A percentile compares a stretch with the other conserved stretches of the same genome.
phyloP scores from a whole-genome alignment of 1,284 basidiomycete species.

The Entoloma clypeatum region DNA sequence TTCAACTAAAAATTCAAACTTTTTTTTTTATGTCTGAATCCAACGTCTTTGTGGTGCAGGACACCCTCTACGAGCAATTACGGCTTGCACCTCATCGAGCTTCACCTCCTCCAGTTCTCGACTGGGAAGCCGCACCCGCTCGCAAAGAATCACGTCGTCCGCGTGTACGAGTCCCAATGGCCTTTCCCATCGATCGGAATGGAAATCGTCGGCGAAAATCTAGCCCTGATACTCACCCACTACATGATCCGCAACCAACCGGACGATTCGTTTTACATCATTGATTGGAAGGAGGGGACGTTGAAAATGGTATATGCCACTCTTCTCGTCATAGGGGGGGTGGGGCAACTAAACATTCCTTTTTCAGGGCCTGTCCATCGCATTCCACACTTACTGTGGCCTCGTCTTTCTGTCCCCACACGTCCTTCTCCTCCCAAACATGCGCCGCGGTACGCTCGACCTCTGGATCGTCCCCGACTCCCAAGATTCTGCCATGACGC shows the following conservation, averaged over 20 bases:
- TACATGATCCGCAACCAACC: neutral
- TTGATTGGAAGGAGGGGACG: conserved; percentile 39
- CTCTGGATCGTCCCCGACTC: conserved; percentile 34
- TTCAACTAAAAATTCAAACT: too few relatives aligned
- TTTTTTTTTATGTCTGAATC: conserved; percentile 1
- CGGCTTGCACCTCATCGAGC: conserved; percentile 23
- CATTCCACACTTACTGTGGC: conserved; percentile 32
- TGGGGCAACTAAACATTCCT: conserved; percentile 1
- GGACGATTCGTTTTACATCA: conserved; percentile 22
- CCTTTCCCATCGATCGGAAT: conserved; percentile 36
- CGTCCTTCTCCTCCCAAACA: conserved; percentile 41
- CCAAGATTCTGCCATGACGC: conserved; percentile 7
- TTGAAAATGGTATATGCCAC: conserved; percentile 32
- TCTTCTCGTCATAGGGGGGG: neutral
- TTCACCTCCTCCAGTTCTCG: conserved; percentile 39
- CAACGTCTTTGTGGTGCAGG: conserved; percentile 9
- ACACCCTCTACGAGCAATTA: too few relatives aligned
- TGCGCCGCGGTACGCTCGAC: conserved; percentile 32
- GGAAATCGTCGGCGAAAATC: conserved; percentile 45
- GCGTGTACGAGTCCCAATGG: conserved; percentile 23
- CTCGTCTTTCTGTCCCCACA: conserved; percentile 39
- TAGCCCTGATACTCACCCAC: conserved; percentile 39
- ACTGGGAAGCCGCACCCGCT: conserved; percentile 39
- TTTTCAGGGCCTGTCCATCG: conserved; percentile 22
- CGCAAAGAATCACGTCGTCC: conserved; percentile 33